phyloP scores from a whole-genome alignment of 2,329 filamentous ascomycete species.

The Fusarium sp. region DNA sequence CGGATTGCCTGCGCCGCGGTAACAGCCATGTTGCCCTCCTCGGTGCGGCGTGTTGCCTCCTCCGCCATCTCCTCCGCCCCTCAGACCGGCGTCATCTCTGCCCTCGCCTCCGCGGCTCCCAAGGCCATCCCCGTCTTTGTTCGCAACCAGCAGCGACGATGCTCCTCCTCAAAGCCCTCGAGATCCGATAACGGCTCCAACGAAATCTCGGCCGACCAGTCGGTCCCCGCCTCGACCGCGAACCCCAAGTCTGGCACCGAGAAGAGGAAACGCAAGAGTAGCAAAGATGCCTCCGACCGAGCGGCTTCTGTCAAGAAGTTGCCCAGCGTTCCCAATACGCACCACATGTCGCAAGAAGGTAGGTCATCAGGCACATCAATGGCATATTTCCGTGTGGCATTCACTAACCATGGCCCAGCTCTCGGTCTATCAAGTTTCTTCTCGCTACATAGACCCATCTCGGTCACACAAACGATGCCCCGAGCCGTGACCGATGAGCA shows the following conservation, averaged over 20 bases:
- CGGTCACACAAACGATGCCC: constrained; percentile 84
- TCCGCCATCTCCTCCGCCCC: constrained; percentile 59
- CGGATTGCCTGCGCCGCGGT: constrained; percentile 37
- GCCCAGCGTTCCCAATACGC: constrained; percentile 79
- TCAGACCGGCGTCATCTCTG: constrained; percentile 55
- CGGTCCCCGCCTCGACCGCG: constrained; percentile 59
- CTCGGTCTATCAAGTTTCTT: constrained; percentile 93
- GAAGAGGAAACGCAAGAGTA: constrained; percentile 68
- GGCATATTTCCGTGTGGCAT: neutral
- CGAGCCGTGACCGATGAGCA: constrained; percentile 75
- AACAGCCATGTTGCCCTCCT: constrained; percentile 63
- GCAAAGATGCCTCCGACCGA: constrained; percentile 59
- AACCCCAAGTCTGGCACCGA: constrained; percentile 57
- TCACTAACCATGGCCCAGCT: constrained; percentile 63
- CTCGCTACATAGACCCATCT: constrained; percentile 94
- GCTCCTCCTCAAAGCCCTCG: constrained; percentile 72
- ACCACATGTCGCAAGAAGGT: constrained; percentile 77
- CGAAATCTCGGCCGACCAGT: constrained; percentile 60
- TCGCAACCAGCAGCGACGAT: constrained; percentile 63
- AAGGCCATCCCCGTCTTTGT: constrained; percentile 52
- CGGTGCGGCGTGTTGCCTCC: constrained; percentile 65
- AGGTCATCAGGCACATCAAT: constrained; percentile 36
- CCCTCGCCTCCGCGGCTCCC: constrained; percentile 54
- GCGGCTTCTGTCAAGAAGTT: constrained; percentile 66
- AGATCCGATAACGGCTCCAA: constrained; percentile 67